Base-by-base conservation (phyloP, 2,329 filamentous ascomycete genomes). In the Xylaria sp. region DNA sequence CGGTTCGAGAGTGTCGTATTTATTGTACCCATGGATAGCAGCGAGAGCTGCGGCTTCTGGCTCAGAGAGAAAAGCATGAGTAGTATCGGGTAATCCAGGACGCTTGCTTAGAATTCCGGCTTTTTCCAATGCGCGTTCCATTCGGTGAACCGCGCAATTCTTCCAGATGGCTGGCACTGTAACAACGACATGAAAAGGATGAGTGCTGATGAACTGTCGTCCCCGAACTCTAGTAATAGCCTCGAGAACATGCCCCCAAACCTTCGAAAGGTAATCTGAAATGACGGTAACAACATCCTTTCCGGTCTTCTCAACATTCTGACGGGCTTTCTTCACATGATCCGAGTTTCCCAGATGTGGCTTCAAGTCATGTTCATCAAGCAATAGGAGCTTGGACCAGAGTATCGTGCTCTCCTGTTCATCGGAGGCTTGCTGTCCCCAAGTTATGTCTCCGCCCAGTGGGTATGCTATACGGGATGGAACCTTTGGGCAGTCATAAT, bases 141-240 rank as follows among this genome's bases (percentile, higher is more conserved):
- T 84, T 0, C 76, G 66, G 0, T 65, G 26, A 1, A 78, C 77
- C 0, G 80, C 80, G 62, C 82, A 82, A 0, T 77, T 72, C 0
- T 81, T 80, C 83, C 83, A 85, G 9, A 85, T 84, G 0, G 83
- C 83, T 0, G 83, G 83, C 0, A 85, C 44, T 0, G 83, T 85
- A 1, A 83, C 69, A 1, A 84, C 77, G 2, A 85, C 71, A 13
- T 81, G 75, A 11, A 84, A 76, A 0, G 40, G 72, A 6, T 74
- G 70, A 9, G 66, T 60, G 0, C 74, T 67, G 0, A 80, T 33
- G 0, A 79, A 66, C 0, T 67, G 56, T 0, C 66, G n/a, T 0
- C 79, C 79, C 4, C 74, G 54, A 0, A 75, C 70, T 26, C 67
- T 57, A 10, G 59, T 65, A 11, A 84, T 80, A 9, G 66, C 68